Evolutionary conservation across 1,139 yeast genomes (phyloP).

Genomic region (Sugiyamaella sp.): DNA sequence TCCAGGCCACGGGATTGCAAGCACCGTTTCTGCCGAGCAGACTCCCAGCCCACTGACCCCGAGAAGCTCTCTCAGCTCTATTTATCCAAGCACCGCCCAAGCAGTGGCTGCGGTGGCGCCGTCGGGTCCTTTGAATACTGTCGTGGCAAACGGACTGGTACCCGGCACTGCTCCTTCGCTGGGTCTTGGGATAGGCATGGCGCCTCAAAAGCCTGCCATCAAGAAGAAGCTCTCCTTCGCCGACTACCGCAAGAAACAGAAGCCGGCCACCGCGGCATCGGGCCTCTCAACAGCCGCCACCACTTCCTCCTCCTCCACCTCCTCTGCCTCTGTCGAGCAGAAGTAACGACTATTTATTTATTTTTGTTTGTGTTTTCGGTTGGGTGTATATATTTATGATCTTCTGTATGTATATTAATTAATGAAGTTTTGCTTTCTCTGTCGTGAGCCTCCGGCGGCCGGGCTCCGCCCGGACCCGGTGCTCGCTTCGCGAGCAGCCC

Average conservation of each 20-base stretch:
- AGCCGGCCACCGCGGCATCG: constrained; percentile 14
- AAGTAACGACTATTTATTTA: constrained; percentile 14
- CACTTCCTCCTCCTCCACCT: neutral
- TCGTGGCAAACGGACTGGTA: too few relatives aligned
- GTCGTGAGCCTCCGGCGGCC: constrained; percentile 2
- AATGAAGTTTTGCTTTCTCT: neutral
- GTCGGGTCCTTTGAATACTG: too few relatives aligned
- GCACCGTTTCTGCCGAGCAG: constrained; percentile 1
- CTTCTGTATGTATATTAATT: constrained; percentile 8
- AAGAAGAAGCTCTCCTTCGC: constrained; percentile 80
- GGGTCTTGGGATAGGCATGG: constrained; percentile 8
- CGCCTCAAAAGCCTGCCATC: constrained; percentile 31
- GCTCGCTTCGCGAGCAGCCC: too few relatives aligned
- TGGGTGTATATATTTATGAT: constrained; percentile 17
- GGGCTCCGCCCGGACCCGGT: neutral
- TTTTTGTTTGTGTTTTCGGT: constrained; percentile 4
- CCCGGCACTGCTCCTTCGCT: too few relatives aligned
- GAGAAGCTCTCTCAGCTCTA: neutral
- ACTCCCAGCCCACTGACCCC: constrained; percentile 16
- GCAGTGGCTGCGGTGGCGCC: too few relatives aligned
- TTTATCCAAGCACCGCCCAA: neutral
- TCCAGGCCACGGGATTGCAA: neutral
- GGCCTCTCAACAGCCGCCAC: constrained; percentile 7
- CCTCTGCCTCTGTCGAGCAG: constrained; percentile 7
- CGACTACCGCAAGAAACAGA: constrained; percentile 73